Conservation (phyloP, 495 filamentous ascomycete genomes). For the Hyphodiscus hymeniophilus region DNA sequence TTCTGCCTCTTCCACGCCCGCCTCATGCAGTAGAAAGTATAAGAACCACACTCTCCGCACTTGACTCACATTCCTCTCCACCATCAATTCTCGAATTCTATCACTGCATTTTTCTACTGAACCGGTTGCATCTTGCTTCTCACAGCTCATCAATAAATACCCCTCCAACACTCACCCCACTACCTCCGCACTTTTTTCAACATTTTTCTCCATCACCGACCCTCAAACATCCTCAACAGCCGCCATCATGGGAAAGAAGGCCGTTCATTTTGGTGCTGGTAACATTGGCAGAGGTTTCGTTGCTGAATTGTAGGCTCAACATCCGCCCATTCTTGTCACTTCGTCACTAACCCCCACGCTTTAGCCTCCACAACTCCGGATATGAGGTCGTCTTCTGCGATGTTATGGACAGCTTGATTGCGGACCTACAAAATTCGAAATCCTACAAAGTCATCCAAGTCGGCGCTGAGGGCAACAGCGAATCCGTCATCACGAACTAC, state of each 20-base stretch:
- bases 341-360: background rate
- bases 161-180: background rate
- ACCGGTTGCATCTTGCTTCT: no score
- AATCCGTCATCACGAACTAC: constrained; percentile 83
- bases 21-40: no score
- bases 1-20: background rate
- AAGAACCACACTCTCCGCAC: no score
- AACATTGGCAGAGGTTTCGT: constrained; percentile 58
- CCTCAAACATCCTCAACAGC: background rate
- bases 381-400: constrained; percentile 95
- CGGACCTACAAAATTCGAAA: constrained; percentile 59
- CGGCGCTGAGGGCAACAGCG: constrained; percentile 71
- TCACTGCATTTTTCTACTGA: no score
- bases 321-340: background rate
- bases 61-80: no score
- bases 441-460: constrained; percentile 91
- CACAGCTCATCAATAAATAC: background rate
- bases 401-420: constrained; percentile 75
- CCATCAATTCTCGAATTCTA: no score
- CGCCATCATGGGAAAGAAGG: constrained; percentile 49
- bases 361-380: constrained; percentile 64
- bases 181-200: constrained; percentile 1
- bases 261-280: constrained; percentile 88
- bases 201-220: background rate
- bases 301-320: constrained; percentile 18